Evolutionary conservation across 1,284 basidiomycete genomes (phyloP), one percentile per base, ranked within the genome.

Genomic region (Cryptococcus sp.): DNA sequence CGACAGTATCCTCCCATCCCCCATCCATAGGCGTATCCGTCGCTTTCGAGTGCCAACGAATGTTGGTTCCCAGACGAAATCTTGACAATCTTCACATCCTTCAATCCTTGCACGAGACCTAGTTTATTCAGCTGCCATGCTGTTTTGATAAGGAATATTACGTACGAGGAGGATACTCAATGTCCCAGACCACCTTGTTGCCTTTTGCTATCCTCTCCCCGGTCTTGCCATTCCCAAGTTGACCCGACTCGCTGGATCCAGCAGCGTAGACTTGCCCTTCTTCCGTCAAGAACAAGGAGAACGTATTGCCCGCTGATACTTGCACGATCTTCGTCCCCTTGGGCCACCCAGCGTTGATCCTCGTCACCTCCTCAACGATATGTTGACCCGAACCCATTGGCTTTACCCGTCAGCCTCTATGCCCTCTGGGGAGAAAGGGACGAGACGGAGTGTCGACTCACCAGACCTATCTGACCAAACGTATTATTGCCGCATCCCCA

Each of bases 221-320:
- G 0, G 89, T 91, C 49, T 82, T 81, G 14, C 92, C 92, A 62
- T 91, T 93, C 1, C 91, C 93, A 0, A 97, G 77, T 59, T 95
- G 90, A 2, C 93, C 93, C 57, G 88, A 84, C 71, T 95, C 90
- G n/a, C 83, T 86, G 47, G 86, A 91, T 31, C 93, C 93, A 56
- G 89, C 84, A 0, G 89, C 80, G 65, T 86, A 97, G 2, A 95
- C 87, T 83, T 83, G 84, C 19, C 91, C 93, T 22, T 78, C 78
- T 48, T 82, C 80, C 3, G 88, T 86, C 48, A 94, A 77, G 47
- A 93, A 80, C 16, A 92, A 71, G 1, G 87, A 87, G 73, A 93
- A 95, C 1, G 81, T 84, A 51, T 86, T 75, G 0, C 93, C 93
- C 1, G 87, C 88, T 9, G 83, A 80, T 7, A 42, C 53, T 51